These are phyloP conservation scores for Tarenaya hassleriana DNA, from an alignment of 345 rosid species.

Conservation along the genomic window DNA sequence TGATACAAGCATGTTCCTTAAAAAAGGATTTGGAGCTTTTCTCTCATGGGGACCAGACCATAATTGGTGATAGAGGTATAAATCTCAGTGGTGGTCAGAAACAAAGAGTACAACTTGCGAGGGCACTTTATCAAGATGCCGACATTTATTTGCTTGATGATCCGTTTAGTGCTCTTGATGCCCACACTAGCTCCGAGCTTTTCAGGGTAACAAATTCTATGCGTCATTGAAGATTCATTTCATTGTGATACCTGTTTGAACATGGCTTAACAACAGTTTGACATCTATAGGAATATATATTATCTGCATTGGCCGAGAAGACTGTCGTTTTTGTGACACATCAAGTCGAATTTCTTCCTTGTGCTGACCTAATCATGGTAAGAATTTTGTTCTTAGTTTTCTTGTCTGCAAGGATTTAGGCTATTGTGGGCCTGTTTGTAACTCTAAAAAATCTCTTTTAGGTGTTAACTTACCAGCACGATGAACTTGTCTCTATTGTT, in stretches of 20 bases:
- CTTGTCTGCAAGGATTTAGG: not conserved
- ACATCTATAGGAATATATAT: slow-evolving; percentile 79
- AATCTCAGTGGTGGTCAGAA: slow-evolving; percentile 99
- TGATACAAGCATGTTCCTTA: slow-evolving; percentile 86
- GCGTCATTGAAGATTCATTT: not conserved
- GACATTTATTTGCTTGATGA: slow-evolving; percentile 96
- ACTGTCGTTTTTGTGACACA: slow-evolving; percentile 96
- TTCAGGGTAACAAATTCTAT: slow-evolving; percentile 55
- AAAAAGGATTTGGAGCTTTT: slow-evolving; percentile 95
- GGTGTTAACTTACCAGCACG: slow-evolving; percentile 32
- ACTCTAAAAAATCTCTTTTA: slow-evolving; percentile 29
- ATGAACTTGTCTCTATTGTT: slow-evolving; percentile 33
- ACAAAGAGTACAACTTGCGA: slow-evolving; percentile 98
- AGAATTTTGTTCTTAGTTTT: slow-evolving; percentile 28
- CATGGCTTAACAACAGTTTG: slow-evolving; percentile 17
- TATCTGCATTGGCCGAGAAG: slow-evolving; percentile 74
- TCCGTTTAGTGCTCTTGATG: slow-evolving; percentile 99
- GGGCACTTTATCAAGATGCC: slow-evolving; percentile 99
- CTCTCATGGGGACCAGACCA: slow-evolving; percentile 98
- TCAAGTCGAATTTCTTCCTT: slow-evolving; percentile 97
- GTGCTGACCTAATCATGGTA: slow-evolving; percentile 95
- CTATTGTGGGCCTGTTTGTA: slow-evolving; percentile 24
- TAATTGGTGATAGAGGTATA: slow-evolving; percentile 99
- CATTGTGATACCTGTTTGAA: slow-evolving; percentile 10
- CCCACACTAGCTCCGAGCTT: slow-evolving; percentile 93